Percentiles rank a stretch among this genome's conserved stretches.
These are phyloP conservation scores for Gastrolobium bilobum DNA, from an alignment of 306 rosid species.

Conservation along the genomic window DNA sequence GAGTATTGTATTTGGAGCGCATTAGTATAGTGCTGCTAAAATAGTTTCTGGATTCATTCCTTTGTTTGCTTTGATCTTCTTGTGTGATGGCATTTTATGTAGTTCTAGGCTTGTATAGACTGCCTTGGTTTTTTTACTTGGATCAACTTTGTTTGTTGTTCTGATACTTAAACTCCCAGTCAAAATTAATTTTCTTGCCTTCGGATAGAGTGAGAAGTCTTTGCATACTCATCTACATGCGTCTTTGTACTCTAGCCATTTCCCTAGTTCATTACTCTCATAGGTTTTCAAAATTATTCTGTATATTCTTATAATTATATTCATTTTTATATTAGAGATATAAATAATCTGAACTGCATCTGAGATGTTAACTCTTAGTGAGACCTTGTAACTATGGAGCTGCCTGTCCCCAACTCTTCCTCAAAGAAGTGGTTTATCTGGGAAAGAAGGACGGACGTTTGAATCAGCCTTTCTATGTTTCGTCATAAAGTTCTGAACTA, in stretches of 20 bases:
- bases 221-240: neutral
- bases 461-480: neutral
- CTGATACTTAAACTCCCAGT: neutral
- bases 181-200: slow-evolving; percentile 6
- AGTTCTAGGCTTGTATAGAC: neutral
- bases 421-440: neutral
- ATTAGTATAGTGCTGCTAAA: neutral
- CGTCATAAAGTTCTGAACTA: slow-evolving; percentile 9
- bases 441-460: neutral
- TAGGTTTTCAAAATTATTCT: neutral
- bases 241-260: neutral
- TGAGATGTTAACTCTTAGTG: neutral
- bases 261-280: neutral
- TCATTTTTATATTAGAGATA: slow-evolving; percentile 11
- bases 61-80: neutral
- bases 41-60: neutral
- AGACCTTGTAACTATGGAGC: neutral
- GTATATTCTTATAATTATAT: neutral
- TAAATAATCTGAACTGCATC: slow-evolving; percentile 12
- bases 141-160: slow-evolving; percentile 12
- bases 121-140: neutral
- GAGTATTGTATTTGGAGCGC: neutral
- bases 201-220: neutral
- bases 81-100: neutral
- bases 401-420: neutral